Evolutionary conservation across 106 monocot genomes (phyloP), one percentile per base, ranked within the genome.

Genomic region (Hemerocallis citrina): DNA sequence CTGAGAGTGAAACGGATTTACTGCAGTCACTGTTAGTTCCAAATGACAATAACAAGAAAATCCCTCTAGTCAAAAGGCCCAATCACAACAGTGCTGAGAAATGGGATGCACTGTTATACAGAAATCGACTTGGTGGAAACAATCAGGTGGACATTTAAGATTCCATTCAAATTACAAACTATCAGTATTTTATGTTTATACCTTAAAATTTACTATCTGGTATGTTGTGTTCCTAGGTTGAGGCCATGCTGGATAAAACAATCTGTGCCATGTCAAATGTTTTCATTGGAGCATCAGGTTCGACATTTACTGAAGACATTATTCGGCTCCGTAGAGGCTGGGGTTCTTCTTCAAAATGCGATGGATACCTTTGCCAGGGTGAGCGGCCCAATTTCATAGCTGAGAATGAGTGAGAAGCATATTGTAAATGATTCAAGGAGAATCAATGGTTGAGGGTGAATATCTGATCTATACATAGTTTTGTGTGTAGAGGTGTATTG

Each of bases 61-160:
- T 96, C 15, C 80, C 86, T 2, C 52, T 96, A 28, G 69, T 96
- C 71, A 86, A 69, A 69, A 84, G 90, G 61, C 95, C 90, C 1
- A 64, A 16, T 31, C 90, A 96, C 42, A 79, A 17, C 52, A 64
- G 55, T 27, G 46, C 55, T 2, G 95, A 96, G 73, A 96, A 96
- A 77, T 96, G 95, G 95, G 95, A 96, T 74, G 80, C 90, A 20
- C 75, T 90, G 68, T 52, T 96, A 29, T 87, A 87, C 63, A 78
- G 95, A 62, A 86, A 96, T 50, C 82, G 81, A 45, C 55, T 96
- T 12, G 74, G 76, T 12, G 86, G 69, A 21, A 86, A 96, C 57
- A 68, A 23, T 60, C 95, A 96, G 82, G 93, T 93, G 42, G 31
- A 19, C 32, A 10, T 4, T 56, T 33, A 1, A 19, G 3, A 17